phyloP scores from a whole-genome alignment of 176 grass and related monocot genomes.

The Leersia perrieri region DNA sequence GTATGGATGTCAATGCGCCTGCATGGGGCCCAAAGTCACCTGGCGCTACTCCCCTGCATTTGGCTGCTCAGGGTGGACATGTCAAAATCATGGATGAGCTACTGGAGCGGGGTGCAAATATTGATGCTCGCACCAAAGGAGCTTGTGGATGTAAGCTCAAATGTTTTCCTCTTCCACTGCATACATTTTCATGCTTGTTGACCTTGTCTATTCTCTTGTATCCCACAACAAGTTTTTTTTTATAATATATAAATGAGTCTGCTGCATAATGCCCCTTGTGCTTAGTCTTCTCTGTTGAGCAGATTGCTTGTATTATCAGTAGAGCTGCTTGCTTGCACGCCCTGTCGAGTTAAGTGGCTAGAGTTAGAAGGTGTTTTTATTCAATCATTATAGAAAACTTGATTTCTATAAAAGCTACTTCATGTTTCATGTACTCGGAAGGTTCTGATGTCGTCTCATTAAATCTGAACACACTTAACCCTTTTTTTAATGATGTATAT shows the following conservation, averaged over 20 bases:
- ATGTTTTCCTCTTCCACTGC: not conserved
- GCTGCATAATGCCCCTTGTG: not conserved
- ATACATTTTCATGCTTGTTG: not conserved
- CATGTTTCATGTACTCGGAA: not conserved
- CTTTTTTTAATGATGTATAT: not conserved
- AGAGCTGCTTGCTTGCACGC: not conserved
- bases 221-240: not conserved
- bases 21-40: slow-evolving; percentile 80
- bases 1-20: slow-evolving; percentile 75
- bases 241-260: not conserved
- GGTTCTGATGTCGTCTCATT: not conserved
- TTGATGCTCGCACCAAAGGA: slow-evolving; percentile 93
- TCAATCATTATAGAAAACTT: not conserved
- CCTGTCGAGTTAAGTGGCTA: not conserved
- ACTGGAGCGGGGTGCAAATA: slow-evolving; percentile 88
- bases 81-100: slow-evolving; percentile 92
- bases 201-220: not conserved
- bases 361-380: not conserved
- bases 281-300: not conserved
- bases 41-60: slow-evolving; percentile 78
- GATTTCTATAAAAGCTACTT: not conserved
- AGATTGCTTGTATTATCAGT: not conserved
- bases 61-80: slow-evolving; percentile 92
- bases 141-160: slow-evolving; percentile 92
- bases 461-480: not conserved